Conservation (phyloP, 805 yeast genomes). For the Myxozyma kluyveri region DNA sequence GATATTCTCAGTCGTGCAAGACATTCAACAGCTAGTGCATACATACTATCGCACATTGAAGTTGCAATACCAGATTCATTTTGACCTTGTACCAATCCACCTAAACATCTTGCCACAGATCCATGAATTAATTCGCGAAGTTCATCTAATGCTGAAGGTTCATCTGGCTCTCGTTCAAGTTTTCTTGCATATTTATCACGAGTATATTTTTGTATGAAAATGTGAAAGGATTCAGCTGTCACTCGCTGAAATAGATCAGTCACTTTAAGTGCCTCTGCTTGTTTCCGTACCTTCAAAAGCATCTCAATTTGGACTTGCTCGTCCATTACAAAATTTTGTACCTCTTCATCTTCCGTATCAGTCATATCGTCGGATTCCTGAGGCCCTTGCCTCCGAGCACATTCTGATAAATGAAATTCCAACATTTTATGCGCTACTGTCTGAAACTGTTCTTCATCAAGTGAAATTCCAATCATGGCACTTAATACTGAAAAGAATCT, state of each 20-base stretch:
- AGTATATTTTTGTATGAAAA: constrained; percentile 16
- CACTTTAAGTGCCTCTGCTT: constrained; percentile 5
- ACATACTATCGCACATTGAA: constrained; percentile 10
- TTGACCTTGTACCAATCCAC: constrained; percentile 11
- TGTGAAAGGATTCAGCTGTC: constrained; percentile 18
- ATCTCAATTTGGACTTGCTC: constrained; percentile 3
- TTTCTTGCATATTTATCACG: constrained; percentile 5
- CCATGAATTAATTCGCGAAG: constrained; percentile 8
- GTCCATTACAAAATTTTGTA: not conserved
- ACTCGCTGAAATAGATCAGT: constrained; percentile 12
- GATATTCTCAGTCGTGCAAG: constrained; percentile 35
- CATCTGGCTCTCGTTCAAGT: constrained; percentile 19
- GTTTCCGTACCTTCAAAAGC: constrained; percentile 1
- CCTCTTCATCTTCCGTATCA: not conserved
- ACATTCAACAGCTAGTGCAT: constrained; percentile 16
- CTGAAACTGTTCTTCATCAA: constrained; percentile 8
- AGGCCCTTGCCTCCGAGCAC: not conserved
- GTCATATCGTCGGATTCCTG: constrained; percentile 2
- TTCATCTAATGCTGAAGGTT: constrained; percentile 9
- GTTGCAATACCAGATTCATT: not conserved
- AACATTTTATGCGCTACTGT: constrained; percentile 9
- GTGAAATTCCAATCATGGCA: not conserved
- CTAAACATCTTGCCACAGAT: constrained; percentile 5
- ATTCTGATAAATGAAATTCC: constrained; percentile 7
- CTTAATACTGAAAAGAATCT: not conserved